Base-by-base conservation (phyloP, 805 yeast species). In the Pichia pseudocactophila region DNA sequence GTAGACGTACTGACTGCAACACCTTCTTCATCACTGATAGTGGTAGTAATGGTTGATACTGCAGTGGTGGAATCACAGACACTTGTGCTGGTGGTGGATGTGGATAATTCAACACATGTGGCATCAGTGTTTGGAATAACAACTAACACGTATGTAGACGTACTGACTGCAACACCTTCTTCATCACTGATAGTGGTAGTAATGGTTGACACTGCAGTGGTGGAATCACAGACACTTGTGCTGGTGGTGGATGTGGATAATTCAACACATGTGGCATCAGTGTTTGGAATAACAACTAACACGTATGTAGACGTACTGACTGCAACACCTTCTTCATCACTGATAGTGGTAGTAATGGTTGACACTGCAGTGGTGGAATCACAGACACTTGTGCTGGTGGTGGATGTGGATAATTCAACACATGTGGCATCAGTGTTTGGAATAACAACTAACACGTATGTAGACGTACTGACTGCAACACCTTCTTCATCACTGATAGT, bases 231-330 rank as follows among this genome's bases (percentile, higher is more conserved):
- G 16, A 30, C 40, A 11, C 7, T 10, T 19, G 40, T 40, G 3
- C 39, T 16, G 16, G 40, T 34, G 10, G 18, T 22, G 16, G 8
- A 30, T 11, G 31, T 28, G 4, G 31, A 11, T 28, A 28, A 28
- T 28, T 7, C 13, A 7, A 13, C 3, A 32, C 30, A 11, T 16
- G 43, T 36, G 1, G 10, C 19, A 3, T 16, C 30, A 34, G 36
- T 35, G 13, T n/a, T 8, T n/a, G 35, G 28, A 3, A 13, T 8
- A n/a, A 36, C 33, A 4, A 27, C 11, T 13, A 20, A n/a, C 11
- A 16, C 32, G 12, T 38, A 17, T 0, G 47, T 44, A 3, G 46
- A 17, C 5, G 43, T 42, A 12, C 34, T 33, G 7, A 17, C 13
- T 2, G 33, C 36, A 16, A 36, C 19, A 43, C 48, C 42, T 10